Evolutionary conservation across 176 grass and related monocot genomes (phyloP).

Genomic region (Aegilops bicornis): DNA sequence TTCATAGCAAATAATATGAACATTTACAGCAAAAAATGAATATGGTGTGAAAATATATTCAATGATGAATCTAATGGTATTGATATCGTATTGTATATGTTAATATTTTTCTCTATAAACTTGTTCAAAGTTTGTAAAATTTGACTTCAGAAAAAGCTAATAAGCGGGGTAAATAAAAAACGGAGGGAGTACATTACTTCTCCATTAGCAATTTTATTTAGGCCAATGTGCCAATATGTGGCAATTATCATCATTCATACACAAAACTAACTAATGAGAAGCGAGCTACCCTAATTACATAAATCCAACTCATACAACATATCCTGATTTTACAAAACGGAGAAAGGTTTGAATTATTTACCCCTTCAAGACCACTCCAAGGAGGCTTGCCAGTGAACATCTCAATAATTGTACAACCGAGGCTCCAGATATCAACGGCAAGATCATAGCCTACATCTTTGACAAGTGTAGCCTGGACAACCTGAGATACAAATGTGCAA

Average conservation of each 20-base stretch:
- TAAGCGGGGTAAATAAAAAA: too few species aligned
- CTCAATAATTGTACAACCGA: slow-evolving; percentile 90
- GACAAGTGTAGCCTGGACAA: slow-evolving; percentile 76
- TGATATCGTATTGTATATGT: too few species aligned
- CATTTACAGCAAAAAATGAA: too few species aligned
- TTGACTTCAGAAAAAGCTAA: too few species aligned
- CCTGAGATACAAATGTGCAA: slow-evolving; percentile 53
- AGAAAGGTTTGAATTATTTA: slow-evolving; percentile 41
- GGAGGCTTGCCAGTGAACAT: slow-evolving; percentile 93
- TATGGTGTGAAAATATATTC: too few species aligned
- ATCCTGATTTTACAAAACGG: background rate
- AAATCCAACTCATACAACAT: slow-evolving; percentile 23
- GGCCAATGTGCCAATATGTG: background rate
- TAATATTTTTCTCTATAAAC: too few species aligned
- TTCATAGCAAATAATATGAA: too few species aligned
- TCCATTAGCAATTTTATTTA: slow-evolving; percentile 13
- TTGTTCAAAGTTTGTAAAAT: too few species aligned
- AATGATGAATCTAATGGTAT: too few species aligned
- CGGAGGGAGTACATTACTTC: slow-evolving; percentile 6
- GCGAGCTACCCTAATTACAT: background rate
- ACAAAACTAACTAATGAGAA: slow-evolving; percentile 12
- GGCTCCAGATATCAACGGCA: slow-evolving; percentile 89
- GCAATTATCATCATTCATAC: slow-evolving; percentile 11
- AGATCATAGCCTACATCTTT: slow-evolving; percentile 82
- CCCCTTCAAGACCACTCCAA: slow-evolving; percentile 94